phyloP scores from a whole-genome alignment of 805 yeast species.

The Metschnikowia kunwiensis region DNA sequence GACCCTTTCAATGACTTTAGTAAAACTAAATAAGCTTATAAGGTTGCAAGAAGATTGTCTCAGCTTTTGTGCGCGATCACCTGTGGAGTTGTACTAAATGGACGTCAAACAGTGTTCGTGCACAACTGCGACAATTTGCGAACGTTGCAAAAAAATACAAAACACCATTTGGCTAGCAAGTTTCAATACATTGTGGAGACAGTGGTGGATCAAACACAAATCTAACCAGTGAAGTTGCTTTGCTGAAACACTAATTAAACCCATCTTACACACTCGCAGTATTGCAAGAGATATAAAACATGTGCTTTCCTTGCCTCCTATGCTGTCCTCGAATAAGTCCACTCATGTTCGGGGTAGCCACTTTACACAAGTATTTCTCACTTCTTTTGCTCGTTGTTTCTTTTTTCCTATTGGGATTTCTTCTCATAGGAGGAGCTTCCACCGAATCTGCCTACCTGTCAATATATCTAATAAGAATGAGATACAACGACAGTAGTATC shows the following conservation, averaged over 20 bases:
- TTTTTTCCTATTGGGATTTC: constrained; percentile 50
- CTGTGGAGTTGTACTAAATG: too few relatives aligned
- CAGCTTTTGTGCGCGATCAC: too few relatives aligned
- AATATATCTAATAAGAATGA: constrained; percentile 47
- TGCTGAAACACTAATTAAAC: constrained; percentile 5
- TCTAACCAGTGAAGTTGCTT: background rate
- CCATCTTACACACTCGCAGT: background rate
- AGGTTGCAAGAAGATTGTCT: too few relatives aligned
- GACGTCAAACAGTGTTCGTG: too few relatives aligned
- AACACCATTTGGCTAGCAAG: constrained; percentile 8
- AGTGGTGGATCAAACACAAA: background rate
- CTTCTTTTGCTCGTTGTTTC: constrained; percentile 43
- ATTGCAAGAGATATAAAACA: constrained; percentile 6
- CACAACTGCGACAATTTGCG: constrained; percentile 11
- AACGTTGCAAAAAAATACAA: constrained; percentile 6
- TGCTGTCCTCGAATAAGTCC: constrained; percentile 11
- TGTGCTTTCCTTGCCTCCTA: constrained; percentile 12
- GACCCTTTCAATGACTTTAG: too few relatives aligned
- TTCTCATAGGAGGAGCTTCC: constrained; percentile 54
- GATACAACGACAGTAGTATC: constrained; percentile 39
- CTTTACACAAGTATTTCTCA: constrained; percentile 13
- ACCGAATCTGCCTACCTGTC: constrained; percentile 41
- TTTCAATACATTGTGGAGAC: constrained; percentile 6
- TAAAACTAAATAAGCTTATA: too few relatives aligned
- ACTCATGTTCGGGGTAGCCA: constrained; percentile 14